These are phyloP conservation scores for Fusarium brevicatenulatum DNA, from an alignment of 2,329 filamentous ascomycete genomes.

Conservation along the genomic window DNA sequence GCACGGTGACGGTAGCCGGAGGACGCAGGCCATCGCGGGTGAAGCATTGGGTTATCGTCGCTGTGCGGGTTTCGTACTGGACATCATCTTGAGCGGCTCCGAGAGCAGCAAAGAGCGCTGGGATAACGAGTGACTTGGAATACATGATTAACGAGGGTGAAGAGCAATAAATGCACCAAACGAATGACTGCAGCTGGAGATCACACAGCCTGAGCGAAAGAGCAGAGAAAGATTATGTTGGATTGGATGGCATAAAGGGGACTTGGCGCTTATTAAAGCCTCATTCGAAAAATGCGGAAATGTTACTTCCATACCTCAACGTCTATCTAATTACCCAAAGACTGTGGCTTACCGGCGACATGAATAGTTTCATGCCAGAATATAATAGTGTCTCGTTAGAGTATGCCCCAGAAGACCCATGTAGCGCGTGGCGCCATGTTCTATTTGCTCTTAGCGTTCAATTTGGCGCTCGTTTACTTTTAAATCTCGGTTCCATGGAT, in stretches of 20 bases:
- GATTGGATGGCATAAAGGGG: neutral
- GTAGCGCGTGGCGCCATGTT: neutral
- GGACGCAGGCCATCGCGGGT: neutral
- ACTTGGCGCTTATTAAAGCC: neutral
- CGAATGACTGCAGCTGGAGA: neutral
- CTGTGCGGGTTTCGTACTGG: conserved; percentile 11
- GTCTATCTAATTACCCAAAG: neutral
- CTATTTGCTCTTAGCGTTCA: neutral
- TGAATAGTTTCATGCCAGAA: neutral
- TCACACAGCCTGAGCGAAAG: too few relatives aligned
- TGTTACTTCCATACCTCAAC: neutral
- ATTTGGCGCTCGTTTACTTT: neutral
- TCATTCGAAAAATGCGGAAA: neutral
- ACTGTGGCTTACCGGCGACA: neutral
- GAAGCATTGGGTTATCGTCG: conserved; percentile 30
- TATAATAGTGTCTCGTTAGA: neutral
- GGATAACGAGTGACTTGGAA: conserved; percentile 2
- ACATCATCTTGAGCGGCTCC: conserved; percentile 4
- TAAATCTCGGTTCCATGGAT: neutral
- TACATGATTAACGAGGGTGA: conserved; percentile 8
- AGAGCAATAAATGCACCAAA: neutral
- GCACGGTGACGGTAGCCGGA: neutral
- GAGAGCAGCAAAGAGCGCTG: neutral
- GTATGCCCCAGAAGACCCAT: neutral
- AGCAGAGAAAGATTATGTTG: too few relatives aligned